Evolutionary conservation across 345 rosid genomes (phyloP).

Genomic region (Reutealis trisperma): DNA sequence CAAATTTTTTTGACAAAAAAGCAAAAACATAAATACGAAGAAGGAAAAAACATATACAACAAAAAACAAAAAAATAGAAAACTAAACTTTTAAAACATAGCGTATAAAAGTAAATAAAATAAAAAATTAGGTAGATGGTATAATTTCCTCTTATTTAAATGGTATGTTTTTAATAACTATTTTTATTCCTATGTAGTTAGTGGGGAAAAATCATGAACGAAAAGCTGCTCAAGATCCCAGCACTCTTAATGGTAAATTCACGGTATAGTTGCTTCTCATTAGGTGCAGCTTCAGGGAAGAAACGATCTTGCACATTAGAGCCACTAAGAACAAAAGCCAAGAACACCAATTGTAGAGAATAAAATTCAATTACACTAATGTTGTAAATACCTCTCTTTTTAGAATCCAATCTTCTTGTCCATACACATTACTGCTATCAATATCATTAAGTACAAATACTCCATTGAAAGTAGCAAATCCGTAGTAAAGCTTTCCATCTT

Average conservation of each 20-base stretch:
- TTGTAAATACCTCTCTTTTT: conserved; percentile 4
- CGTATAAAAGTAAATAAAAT: too few species aligned
- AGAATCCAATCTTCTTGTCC: conserved; percentile 6
- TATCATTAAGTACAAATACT: conserved; percentile 35
- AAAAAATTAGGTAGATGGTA: too few species aligned
- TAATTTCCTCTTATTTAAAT: too few species aligned
- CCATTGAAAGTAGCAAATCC: conserved; percentile 47
- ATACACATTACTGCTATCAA: neutral
- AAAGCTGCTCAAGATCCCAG: conserved; percentile 34
- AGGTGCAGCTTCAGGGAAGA: conserved; percentile 25
- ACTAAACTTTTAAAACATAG: too few species aligned
- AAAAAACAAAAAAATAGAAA: too few species aligned
- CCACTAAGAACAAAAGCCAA: conserved; percentile 45
- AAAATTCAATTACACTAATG: conserved; percentile 35
- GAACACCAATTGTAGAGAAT: conserved; percentile 50
- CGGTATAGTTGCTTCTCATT: conserved; percentile 23
- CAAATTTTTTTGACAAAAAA: too few species aligned
- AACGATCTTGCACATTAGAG: conserved; percentile 43
- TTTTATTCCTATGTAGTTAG: too few species aligned
- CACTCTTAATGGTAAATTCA: conserved; percentile 39
- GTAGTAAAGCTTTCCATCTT: conserved; percentile 38
- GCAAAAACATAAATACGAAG: too few species aligned
- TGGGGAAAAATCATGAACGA: conserved; percentile 54
- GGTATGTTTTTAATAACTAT: too few species aligned
- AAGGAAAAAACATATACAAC: too few species aligned